These are phyloP conservation scores for Blumeria graminis DNA, from an alignment of 2,329 filamentous ascomycete genomes.

Conservation along the genomic window DNA sequence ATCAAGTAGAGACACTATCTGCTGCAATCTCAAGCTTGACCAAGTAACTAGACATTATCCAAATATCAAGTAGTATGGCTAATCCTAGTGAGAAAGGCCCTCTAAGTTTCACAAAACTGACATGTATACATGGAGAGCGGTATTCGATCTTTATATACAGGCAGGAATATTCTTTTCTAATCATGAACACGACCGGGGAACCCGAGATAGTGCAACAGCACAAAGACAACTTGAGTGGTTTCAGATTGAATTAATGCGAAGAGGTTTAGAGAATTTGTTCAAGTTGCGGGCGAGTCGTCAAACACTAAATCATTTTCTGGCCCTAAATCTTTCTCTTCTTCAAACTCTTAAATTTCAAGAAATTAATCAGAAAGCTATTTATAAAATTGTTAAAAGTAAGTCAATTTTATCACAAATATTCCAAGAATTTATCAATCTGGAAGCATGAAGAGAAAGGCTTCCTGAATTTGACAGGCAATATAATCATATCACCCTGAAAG, in stretches of 20 bases:
- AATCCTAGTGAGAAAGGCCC: slow-evolving; percentile 21
- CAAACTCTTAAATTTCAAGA: slow-evolving; percentile 64
- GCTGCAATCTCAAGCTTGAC: slow-evolving; percentile 28
- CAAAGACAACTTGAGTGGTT: slow-evolving; percentile 44
- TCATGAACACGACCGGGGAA: slow-evolving; percentile 44
- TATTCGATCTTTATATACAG: slow-evolving; percentile 64
- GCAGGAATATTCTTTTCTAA: slow-evolving; percentile 65
- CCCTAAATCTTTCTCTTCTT: slow-evolving; percentile 53
- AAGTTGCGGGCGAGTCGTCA: slow-evolving; percentile 38
- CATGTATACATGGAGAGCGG: slow-evolving; percentile 50
- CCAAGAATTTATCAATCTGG: too few species aligned
- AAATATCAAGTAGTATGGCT: not conserved
- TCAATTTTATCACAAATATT: slow-evolving; percentile 2
- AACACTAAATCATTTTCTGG: slow-evolving; percentile 42
- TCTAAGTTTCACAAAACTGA: slow-evolving; percentile 37
- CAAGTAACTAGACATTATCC: slow-evolving; percentile 1
- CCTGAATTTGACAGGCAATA: too few species aligned
- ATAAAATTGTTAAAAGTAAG: slow-evolving; percentile 67
- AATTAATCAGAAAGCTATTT: slow-evolving; percentile 53
- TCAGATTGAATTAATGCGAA: slow-evolving; percentile 37
- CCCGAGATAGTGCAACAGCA: slow-evolving; percentile 39
- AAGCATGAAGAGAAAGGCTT: too few species aligned
- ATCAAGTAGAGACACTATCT: slow-evolving; percentile 39
- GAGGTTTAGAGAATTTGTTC: slow-evolving; percentile 34
- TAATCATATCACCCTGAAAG: too few species aligned